Evolutionary conservation across 345 rosid genomes (phyloP), one percentile per base, ranked within the genome.

Genomic region (Hibiscus trionum): DNA sequence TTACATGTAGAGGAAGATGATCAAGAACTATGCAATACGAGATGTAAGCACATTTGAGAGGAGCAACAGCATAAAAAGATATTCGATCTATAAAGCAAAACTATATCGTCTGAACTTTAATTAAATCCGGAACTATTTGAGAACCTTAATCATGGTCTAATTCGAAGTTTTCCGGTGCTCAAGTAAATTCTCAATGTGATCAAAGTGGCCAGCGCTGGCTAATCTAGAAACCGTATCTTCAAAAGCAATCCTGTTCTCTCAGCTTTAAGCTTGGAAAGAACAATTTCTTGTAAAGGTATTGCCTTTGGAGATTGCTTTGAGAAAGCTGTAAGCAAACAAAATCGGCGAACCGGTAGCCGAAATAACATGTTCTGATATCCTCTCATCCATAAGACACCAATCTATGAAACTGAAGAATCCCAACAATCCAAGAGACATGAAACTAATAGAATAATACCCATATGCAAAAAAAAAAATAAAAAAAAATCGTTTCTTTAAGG

Each of bases 211-310:
- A 19, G 93, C 91, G 10, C 91, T 90, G 14, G 89, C 89, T 74
- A 91, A 82, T 57, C 93, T 77, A 75, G 84, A 84, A 66, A 91
- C 83, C 0, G 90, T 91, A 63, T 89, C 95, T 75, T 89, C 95
- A 74, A 89, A 89, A 29, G 93, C 89, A 81, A 84, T 77, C 15
- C 86, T 80, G 31, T 85, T 56, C 97, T 72, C 74, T 91, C 95
- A 7, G 86, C 77, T 83, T 89, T 89, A 66, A 91, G 93, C 84
- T 77, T 88, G 56, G 85, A 55, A 73, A 91, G 93, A 19, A 95
- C 91, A 77, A n/a, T 2, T 39, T 19, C 68, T 17, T 64, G 50
- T 37, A 37, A 37, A 63, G 27, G 67, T 17, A 39, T 4, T 10
- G 93, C 88, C 52, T 84, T 84, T 66, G 87, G 86, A 42, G 82